Base-by-base conservation (phyloP, 805 yeast species). In the Wickerhamomyces ciferrii region DNA sequence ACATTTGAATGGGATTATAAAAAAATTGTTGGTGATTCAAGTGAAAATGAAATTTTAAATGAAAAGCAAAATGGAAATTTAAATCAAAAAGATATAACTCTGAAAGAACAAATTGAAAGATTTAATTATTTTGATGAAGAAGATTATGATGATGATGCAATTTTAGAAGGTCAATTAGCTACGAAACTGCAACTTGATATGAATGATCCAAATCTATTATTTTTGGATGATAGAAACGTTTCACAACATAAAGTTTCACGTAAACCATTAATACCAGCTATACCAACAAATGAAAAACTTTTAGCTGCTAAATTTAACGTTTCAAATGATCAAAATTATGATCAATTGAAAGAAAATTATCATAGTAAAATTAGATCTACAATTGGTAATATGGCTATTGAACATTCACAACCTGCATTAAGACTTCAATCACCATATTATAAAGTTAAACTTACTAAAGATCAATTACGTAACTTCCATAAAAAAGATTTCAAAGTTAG, bases 301-400 rank as follows among this genome's bases (percentile, higher is more conserved):
- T 56, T 88, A 19, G 74, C 76, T 34, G 62, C 73, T 48, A 83
- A 85, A 53, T 89, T 86, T 66, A 86, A 87, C 62, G 75, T 92
- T 36, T 90, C 97, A 8, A 94, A 94, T 65, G 99, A 94, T 65
- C 76, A 78, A 39, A 86, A 84, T 39, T 94, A 94, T 63, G 96
- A 88, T 48, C 67, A 84, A 44, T 71, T 94, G 53, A 86, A 85
- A 59, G 86, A 82, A 47, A 91, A 89, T 58, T 90, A 91, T 62
- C 96, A 90, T 62, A 81, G 95, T 36, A 92, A 88, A 70, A 87
- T 92, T 34, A 82, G 99, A 63, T 81, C 96, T 2, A 95, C 96
- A 7, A 82, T 94, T 57, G 96, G 97, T 40, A 88, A 92, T 54
- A 72, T 94, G 51, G 83, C 79, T 43, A 90, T 94, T 51, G 98